These are phyloP conservation scores for Aspergillus vadensis DNA, from an alignment of 2,329 filamentous ascomycete genomes.

Conservation along the genomic window DNA sequence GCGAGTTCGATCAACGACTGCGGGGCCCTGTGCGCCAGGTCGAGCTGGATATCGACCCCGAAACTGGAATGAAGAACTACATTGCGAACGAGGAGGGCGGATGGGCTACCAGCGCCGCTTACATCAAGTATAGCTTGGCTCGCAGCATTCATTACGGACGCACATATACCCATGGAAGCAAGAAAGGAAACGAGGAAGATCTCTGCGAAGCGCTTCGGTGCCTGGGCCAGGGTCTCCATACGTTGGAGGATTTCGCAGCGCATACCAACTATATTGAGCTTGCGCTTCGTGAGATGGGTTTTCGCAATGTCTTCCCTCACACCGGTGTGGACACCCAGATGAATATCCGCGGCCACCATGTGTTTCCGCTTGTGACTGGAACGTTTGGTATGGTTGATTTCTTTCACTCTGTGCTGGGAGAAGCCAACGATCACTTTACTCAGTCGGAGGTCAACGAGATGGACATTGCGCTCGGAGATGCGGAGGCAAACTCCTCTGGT, in stretches of 20 bases:
- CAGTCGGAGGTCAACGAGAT: slow-evolving; percentile 84
- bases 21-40: slow-evolving; percentile 73
- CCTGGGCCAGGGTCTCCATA: slow-evolving; percentile 74
- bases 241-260: slow-evolving; percentile 75
- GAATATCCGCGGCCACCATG: slow-evolving; percentile 63
- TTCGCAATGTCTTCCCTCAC: slow-evolving; percentile 70
- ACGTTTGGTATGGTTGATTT: slow-evolving; percentile 82
- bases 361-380: slow-evolving; percentile 72
- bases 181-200: slow-evolving; percentile 70
- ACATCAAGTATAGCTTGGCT: slow-evolving; percentile 73
- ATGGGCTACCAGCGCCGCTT: slow-evolving; percentile 89
- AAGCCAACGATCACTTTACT: slow-evolving; percentile 80
- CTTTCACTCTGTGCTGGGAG: slow-evolving; percentile 73
- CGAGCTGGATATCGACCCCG: slow-evolving; percentile 72
- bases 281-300: slow-evolving; percentile 71
- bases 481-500: slow-evolving; percentile 54
- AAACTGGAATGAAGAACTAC: slow-evolving; percentile 98
- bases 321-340: slow-evolving; percentile 69
- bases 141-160: slow-evolving; percentile 77
- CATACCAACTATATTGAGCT: slow-evolving; percentile 85
- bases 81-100: slow-evolving; percentile 86
- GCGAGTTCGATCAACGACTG: slow-evolving; percentile 72
- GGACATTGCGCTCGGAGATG: slow-evolving; percentile 71
- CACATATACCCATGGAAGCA: slow-evolving; percentile 68
- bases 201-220: slow-evolving; percentile 79